phyloP scores from a whole-genome alignment of 2,329 filamentous ascomycete genomes.

The Zymoseptoria ardabiliae region DNA sequence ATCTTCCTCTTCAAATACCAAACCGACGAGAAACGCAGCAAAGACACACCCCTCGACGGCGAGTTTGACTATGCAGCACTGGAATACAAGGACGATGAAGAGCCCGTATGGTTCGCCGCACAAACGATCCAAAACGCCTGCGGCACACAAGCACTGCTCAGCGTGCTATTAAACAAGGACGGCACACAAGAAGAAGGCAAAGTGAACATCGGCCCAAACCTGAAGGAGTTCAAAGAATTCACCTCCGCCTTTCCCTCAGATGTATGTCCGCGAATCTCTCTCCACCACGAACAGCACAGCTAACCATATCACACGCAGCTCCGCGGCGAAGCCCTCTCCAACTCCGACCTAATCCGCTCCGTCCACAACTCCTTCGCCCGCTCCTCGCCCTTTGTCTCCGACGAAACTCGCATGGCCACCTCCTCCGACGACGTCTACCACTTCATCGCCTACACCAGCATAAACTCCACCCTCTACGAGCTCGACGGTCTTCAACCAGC shows the following conservation, averaged over 20 bases:
- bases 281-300: background rate
- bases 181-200: constrained; percentile 28
- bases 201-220: constrained; percentile 63
- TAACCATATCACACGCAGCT: constrained; percentile 39
- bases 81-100: constrained; percentile 15
- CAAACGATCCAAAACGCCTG: constrained; percentile 99
- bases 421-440: constrained; percentile 88
- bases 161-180: constrained; percentile 78
- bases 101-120: constrained; percentile 78
- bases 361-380: constrained; percentile 88
- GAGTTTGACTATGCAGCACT: constrained; percentile 68
- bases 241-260: constrained; percentile 69
- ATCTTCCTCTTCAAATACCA: constrained; percentile 99
- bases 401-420: constrained; percentile 66
- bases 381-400: constrained; percentile 84
- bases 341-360: constrained; percentile 50
- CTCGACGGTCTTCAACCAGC: constrained; percentile 89
- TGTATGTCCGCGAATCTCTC: constrained; percentile 24
- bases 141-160: constrained; percentile 89
- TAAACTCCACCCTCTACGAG: constrained; percentile 79
- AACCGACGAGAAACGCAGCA: constrained; percentile 56
- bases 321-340: constrained; percentile 62
- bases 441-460: constrained; percentile 88
- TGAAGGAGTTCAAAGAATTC: constrained; percentile 80
- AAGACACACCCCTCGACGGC: constrained; percentile 67